Evolutionary conservation across 106 monocot species (phyloP).

Genomic region (Cymbidium sinense): DNA sequence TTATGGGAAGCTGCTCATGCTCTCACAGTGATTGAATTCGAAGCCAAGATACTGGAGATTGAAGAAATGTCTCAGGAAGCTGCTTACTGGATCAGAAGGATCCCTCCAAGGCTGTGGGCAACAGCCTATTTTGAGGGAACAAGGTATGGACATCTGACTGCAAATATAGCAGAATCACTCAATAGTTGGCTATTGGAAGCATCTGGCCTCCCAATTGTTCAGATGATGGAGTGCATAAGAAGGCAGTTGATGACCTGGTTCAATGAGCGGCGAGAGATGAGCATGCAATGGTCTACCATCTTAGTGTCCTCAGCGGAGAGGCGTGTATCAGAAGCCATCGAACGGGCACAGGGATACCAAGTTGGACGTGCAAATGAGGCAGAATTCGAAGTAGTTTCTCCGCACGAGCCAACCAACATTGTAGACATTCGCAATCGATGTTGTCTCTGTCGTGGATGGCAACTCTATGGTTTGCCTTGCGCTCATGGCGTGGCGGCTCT

Average conservation of each 20-base stretch:
- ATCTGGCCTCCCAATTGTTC: conserved; percentile 81
- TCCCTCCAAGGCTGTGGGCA: conserved; percentile 86
- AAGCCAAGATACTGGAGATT: conserved; percentile 85
- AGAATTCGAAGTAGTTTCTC: conserved; percentile 77
- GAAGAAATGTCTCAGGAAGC: conserved; percentile 86
- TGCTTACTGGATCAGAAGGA: conserved; percentile 82
- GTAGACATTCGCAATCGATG: conserved; percentile 92
- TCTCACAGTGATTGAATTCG: conserved; percentile 82
- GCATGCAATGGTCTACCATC: conserved; percentile 75
- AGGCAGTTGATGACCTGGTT: conserved; percentile 98
- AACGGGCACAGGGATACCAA: conserved; percentile 53
- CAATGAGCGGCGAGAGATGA: conserved; percentile 82
- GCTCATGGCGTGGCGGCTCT: conserved; percentile 89
- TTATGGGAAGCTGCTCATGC: conserved; percentile 95
- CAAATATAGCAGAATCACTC: conserved; percentile 72
- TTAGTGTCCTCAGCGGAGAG: conserved; percentile 79
- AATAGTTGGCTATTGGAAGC: conserved; percentile 89
- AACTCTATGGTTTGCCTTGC: conserved; percentile 90
- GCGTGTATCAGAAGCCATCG: conserved; percentile 63
- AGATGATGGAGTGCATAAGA: conserved; percentile 89
- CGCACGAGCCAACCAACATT: conserved; percentile 70
- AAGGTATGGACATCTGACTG: conserved; percentile 77
- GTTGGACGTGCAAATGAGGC: conserved; percentile 86
- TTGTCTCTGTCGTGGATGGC: conserved; percentile 88
- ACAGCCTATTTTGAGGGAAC: conserved; percentile 95